A percentile compares a stretch with the other conserved stretches of the same genome.
phyloP scores from a whole-genome alignment of 805 yeast genomes.

The Kodamaea hsintzibuensis region DNA sequence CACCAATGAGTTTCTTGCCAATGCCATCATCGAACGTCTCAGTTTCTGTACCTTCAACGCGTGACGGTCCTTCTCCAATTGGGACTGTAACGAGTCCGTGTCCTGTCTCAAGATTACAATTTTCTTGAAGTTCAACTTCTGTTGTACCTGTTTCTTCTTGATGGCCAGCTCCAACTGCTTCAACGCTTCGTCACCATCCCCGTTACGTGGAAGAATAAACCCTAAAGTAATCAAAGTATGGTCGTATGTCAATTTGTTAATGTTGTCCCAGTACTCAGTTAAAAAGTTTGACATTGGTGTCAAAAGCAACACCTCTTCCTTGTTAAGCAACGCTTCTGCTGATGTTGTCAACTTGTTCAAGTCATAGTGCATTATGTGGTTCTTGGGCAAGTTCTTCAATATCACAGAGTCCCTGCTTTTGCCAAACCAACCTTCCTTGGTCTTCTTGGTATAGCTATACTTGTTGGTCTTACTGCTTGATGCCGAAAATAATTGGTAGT shows the following conservation, averaged over 20 bases:
- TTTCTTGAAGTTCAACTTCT: slow-evolving; percentile 70
- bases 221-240: slow-evolving; percentile 85
- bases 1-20: slow-evolving; percentile 88
- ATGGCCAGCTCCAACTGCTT: slow-evolving; percentile 72
- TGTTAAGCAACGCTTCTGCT: slow-evolving; percentile 67
- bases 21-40: slow-evolving; percentile 87
- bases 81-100: slow-evolving; percentile 69
- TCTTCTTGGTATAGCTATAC: slow-evolving; percentile 48
- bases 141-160: slow-evolving; percentile 62
- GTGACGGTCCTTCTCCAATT: slow-evolving; percentile 86
- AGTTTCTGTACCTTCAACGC: slow-evolving; percentile 84
- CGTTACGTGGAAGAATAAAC: slow-evolving; percentile 81
- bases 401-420: slow-evolving; percentile 53
- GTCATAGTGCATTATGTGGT: slow-evolving; percentile 81
- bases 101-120: slow-evolving; percentile 92
- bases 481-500: slow-evolving; percentile 37
- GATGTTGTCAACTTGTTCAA: slow-evolving; percentile 76
- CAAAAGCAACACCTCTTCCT: slow-evolving; percentile 80
- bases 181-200: slow-evolving; percentile 80
- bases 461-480: slow-evolving; percentile 26
- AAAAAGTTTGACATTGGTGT: slow-evolving; percentile 90
- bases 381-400: slow-evolving; percentile 63
- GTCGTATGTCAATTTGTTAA: slow-evolving; percentile 75
- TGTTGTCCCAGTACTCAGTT: slow-evolving; percentile 84
- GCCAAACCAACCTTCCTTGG: slow-evolving; percentile 46